Base-by-base conservation (phyloP, 257 asterid species). In the Solanum corneliomulleri region DNA sequence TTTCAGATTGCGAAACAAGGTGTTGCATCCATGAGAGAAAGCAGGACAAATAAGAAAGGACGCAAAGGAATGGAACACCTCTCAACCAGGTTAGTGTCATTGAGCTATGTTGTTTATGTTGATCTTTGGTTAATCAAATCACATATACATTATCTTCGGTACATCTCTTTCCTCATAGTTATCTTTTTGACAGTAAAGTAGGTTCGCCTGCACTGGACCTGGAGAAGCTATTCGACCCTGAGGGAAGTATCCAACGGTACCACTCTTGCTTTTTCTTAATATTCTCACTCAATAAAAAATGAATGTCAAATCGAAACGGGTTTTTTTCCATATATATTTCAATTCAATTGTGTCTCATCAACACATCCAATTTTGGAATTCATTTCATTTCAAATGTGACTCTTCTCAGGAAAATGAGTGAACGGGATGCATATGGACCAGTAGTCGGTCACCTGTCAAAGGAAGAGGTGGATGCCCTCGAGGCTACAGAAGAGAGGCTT, bases 21-120 rank as follows among this genome's bases (percentile, higher is more conserved):
- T 88, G 99, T 95, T 86, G 92, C 99, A 87, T 94, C 98, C n/a
- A 93, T 94, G 35, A 96, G 95, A 78, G 99, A 97, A 93, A 97
- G 94, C 93, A 92, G 98, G 92, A 89, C 93, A 87, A 92, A 89
- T 91, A 95, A 94, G 92, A 95, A 96, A 89, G 98, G 94, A 7
- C 97, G 98, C 85, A 92, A 95, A 90, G 98, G 93, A 37, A 41
- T 89, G 71, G 99, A 97, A 68, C 93, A 93, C 80, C 66, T 89
- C 89, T 92, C 94, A 33, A 91, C 96, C 89, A 97, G 98, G 98
- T 94, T 47, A 49, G 64, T 20, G 60, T 80, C 49, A 62, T 60
- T 77, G 37, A 86, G 58, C 85, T 86, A 16, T 27, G 41, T 58
- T 87, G 20, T 29, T 29, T 49, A 29, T 29, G 69, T 31, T 31